Conservation (phyloP, 2,329 filamentous ascomycete species). For the Nemania diffusa region DNA sequence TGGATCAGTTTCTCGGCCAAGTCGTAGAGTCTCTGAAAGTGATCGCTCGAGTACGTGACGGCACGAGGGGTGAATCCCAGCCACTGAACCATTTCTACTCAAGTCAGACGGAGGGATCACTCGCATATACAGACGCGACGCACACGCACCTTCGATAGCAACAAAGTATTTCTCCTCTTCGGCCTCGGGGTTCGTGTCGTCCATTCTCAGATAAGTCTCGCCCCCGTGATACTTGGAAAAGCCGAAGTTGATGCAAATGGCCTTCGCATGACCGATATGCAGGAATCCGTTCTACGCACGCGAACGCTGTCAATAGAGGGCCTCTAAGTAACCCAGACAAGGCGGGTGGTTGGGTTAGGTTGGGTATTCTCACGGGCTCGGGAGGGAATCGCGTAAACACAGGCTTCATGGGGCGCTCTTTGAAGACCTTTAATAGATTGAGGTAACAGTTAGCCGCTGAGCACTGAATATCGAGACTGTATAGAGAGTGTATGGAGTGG, state of each 20-base stretch:
- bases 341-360: neutral
- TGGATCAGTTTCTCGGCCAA: conserved; percentile 86
- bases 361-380: conserved; percentile 64
- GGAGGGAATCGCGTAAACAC: conserved; percentile 81
- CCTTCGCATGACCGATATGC: conserved; percentile 94
- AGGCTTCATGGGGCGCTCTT: conserved; percentile 69
- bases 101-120: neutral
- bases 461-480: neutral
- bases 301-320: neutral
- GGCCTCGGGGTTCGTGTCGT: conserved; percentile 94
- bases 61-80: conserved; percentile 80
- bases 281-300: conserved; percentile 77
- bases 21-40: conserved; percentile 89
- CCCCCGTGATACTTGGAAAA: conserved; percentile 89
- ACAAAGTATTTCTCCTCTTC: conserved; percentile 91
- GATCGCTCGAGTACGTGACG: conserved; percentile 89
- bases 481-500: neutral
- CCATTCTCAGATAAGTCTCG: conserved; percentile 75
- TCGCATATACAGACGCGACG: neutral
- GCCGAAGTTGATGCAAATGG: conserved; percentile 95
- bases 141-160: conserved; percentile 70
- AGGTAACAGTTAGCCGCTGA: neutral
- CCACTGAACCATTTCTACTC: conserved; percentile 81
- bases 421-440: conserved; percentile 56
- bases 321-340: neutral